Conservation (phyloP, 352 stramenopile genomes). For the Pythium scleroteichum region DNA sequence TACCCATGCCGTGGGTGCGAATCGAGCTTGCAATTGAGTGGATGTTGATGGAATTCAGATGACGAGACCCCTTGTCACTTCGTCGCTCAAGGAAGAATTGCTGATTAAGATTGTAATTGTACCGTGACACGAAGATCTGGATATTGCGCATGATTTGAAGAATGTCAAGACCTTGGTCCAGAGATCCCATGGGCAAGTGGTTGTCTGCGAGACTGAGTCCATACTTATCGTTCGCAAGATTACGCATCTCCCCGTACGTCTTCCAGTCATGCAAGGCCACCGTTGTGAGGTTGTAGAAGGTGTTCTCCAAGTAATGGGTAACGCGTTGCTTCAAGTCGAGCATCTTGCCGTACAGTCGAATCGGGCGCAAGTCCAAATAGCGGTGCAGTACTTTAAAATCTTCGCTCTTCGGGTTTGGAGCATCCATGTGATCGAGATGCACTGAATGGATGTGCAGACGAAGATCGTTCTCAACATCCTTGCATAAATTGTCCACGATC, state of each 20-base stretch:
- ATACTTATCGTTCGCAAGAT: slow-evolving; percentile 93
- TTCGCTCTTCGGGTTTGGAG: slow-evolving; percentile 79
- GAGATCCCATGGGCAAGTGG: slow-evolving; percentile 91
- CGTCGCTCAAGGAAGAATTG: slow-evolving; percentile 94
- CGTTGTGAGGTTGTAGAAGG: slow-evolving; percentile 95
- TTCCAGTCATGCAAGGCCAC: slow-evolving; percentile 95
- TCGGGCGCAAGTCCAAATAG: slow-evolving; percentile 83
- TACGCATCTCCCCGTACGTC: slow-evolving; percentile 94
- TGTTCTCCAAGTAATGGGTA: slow-evolving; percentile 92
- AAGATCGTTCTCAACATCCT: slow-evolving; percentile 94
- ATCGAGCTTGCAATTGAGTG: slow-evolving; percentile 91
- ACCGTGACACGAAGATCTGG: slow-evolving; percentile 88
- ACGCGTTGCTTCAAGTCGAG: slow-evolving; percentile 87
- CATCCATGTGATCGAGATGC: slow-evolving; percentile 85
- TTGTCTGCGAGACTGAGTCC: slow-evolving; percentile 90
- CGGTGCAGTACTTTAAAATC: slow-evolving; percentile 85
- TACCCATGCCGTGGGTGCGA: slow-evolving; percentile 94
- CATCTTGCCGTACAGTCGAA: slow-evolving; percentile 88
- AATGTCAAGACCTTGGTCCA: slow-evolving; percentile 93
- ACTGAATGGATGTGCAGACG: slow-evolving; percentile 89
- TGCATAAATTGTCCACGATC: slow-evolving; percentile 89
- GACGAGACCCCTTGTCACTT: slow-evolving; percentile 89
- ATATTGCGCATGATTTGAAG: slow-evolving; percentile 97
- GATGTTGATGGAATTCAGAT: slow-evolving; percentile 94
- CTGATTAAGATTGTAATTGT: slow-evolving; percentile 96